Evolutionary conservation across 1,284 basidiomycete species (phyloP).

Genomic region (Malassezia psittaci): DNA sequence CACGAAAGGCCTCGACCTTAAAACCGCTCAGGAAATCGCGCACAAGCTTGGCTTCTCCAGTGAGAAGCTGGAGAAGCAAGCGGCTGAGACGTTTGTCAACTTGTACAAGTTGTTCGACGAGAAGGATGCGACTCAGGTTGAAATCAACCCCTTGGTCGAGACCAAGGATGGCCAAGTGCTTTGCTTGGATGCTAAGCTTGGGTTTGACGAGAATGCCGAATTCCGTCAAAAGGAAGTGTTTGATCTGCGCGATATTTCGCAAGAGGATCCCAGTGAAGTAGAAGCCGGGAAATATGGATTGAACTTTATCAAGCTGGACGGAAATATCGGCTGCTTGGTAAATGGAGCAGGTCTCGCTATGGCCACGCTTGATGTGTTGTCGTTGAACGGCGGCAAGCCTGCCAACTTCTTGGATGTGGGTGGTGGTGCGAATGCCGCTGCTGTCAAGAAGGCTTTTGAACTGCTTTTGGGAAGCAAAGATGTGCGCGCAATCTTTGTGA

Average conservation of each 20-base stretch:
- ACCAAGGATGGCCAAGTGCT: constrained; percentile 84
- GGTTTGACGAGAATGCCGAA: constrained; percentile 97
- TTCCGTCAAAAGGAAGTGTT: constrained; percentile 93
- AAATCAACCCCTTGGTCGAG: constrained; percentile 98
- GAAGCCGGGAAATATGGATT: constrained; percentile 66
- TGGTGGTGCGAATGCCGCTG: constrained; percentile 91
- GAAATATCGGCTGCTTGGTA: constrained; percentile 91
- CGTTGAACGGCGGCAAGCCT: constrained; percentile 62
- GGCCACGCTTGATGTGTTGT: constrained; percentile 99
- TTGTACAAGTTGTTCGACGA: constrained; percentile 96
- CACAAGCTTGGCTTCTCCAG: constrained; percentile 81
- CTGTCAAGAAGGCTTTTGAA: constrained; percentile 98
- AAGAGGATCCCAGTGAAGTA: constrained; percentile 94
- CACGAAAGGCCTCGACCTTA: constrained; percentile 66
- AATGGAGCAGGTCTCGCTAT: constrained; percentile 98
- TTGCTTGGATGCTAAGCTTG: constrained; percentile 99
- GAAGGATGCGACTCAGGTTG: constrained; percentile 98
- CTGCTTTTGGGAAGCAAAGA: constrained; percentile 78
- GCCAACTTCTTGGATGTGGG: constrained; percentile 98
- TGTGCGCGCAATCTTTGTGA: constrained; percentile 98
- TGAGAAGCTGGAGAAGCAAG: constrained; percentile 63
- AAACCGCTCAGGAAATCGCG: constrained; percentile 67
- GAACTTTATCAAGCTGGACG: constrained; percentile 99
- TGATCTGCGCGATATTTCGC: constrained; percentile 75
- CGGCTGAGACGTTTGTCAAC: constrained; percentile 86